Conservation (phyloP, 2,329 filamentous ascomycete species). For the Xylariaceae sp. region DNA sequence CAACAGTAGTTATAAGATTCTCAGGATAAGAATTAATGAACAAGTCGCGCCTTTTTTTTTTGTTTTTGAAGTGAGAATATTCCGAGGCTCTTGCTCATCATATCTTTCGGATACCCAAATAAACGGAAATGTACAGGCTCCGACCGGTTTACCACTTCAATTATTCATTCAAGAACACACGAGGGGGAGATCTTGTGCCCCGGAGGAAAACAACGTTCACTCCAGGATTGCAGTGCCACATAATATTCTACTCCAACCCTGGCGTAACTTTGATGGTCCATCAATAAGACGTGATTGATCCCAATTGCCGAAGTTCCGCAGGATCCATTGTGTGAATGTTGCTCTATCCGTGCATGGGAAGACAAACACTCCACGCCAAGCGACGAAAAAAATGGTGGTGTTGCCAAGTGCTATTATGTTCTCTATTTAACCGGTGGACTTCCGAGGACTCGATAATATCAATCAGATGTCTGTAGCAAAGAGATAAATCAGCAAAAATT, state of each 20-base stretch:
- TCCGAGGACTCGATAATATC: neutral
- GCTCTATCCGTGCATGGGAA: neutral
- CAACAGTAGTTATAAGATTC: neutral
- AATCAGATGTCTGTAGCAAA: too few relatives aligned
- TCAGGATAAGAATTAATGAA: too few relatives aligned
- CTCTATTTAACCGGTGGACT: constrained; percentile 12
- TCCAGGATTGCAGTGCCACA: too few relatives aligned
- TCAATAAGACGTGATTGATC: neutral
- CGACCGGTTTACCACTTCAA: too few relatives aligned
- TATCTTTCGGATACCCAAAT: too few relatives aligned
- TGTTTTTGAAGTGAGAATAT: too few relatives aligned
- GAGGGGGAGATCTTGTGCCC: too few relatives aligned
- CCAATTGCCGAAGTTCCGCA: neutral
- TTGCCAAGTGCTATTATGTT: neutral
- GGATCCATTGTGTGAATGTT: neutral
- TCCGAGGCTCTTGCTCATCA: too few relatives aligned
- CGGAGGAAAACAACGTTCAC: neutral
- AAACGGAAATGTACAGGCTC: too few relatives aligned
- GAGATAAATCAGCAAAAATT: neutral
- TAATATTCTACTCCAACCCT: neutral
- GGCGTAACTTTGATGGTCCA: neutral
- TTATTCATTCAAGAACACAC: neutral
- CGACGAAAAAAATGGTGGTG: neutral
- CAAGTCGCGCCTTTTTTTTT: too few relatives aligned
- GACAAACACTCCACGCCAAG: neutral